phyloP scores from a whole-genome alignment of 768 basidiomycete genomes.

The Agrocybe pediades region DNA sequence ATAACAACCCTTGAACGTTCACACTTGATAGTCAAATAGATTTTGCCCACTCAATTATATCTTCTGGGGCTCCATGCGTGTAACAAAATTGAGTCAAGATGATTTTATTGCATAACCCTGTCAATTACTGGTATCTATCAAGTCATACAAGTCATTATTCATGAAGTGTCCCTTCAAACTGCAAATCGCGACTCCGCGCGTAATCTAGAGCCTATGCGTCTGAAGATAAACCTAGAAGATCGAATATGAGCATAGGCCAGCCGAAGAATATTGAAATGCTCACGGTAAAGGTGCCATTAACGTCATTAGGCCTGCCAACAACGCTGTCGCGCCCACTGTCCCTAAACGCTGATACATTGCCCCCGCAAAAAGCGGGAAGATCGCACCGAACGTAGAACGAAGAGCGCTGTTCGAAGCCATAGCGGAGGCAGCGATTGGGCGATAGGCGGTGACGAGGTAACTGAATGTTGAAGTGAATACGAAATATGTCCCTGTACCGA shows the following conservation, averaged over 20 bases:
- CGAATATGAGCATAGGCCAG: background rate
- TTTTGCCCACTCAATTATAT: no score
- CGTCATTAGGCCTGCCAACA: constrained; percentile 66
- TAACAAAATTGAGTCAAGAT: no score
- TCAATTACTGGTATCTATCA: no score
- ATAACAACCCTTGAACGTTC: no score
- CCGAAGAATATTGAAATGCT: constrained; percentile 20
- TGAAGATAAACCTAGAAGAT: constrained; percentile 16
- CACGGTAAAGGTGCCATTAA: constrained; percentile 66
- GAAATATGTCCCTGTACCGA: constrained; percentile 65
- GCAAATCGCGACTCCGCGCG: constrained; percentile 14
- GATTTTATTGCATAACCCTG: no score
- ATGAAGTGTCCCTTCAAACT: no score
- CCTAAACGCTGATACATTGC: constrained; percentile 70
- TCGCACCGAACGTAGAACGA: constrained; percentile 61
- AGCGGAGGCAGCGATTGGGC: constrained; percentile 66
- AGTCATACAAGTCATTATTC: no score
- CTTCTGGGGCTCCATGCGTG: no score
- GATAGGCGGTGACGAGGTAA: constrained; percentile 70
- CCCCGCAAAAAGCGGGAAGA: constrained; percentile 66
- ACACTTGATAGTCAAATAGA: no score
- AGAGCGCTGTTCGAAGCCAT: constrained; percentile 68
- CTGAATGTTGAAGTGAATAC: constrained; percentile 73
- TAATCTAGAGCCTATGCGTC: constrained; percentile 13
- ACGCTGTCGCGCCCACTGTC: constrained; percentile 70